These are phyloP conservation scores for Zygosaccharomyces lentus DNA, from an alignment of 805 yeast genomes.

Conservation along the genomic window DNA sequence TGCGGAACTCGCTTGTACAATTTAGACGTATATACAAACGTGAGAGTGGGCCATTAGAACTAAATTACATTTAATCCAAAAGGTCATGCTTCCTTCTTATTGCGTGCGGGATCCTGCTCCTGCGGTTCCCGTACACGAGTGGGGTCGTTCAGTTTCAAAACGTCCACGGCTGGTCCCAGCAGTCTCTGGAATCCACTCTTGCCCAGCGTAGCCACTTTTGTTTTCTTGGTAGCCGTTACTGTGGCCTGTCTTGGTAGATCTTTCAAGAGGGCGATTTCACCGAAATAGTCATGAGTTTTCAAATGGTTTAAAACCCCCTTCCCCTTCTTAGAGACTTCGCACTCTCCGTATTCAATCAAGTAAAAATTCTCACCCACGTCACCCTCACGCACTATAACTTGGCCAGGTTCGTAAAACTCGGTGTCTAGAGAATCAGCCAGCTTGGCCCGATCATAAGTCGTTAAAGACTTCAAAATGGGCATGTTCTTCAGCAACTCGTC, in stretches of 20 bases:
- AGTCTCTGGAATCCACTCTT: slow-evolving; percentile 91
- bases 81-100: not conserved
- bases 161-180: slow-evolving; percentile 91
- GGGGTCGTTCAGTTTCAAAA: slow-evolving; percentile 82
- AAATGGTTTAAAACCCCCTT: slow-evolving; percentile 59
- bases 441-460: slow-evolving; percentile 79
- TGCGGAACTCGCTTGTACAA: slow-evolving; percentile 5
- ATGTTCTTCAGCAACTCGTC: slow-evolving; percentile 85
- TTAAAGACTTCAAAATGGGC: slow-evolving; percentile 68
- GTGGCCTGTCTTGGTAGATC: slow-evolving; percentile 95
- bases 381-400: slow-evolving; percentile 77
- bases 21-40: slow-evolving; percentile 6
- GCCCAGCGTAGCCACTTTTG: slow-evolving; percentile 88
- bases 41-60: not conserved
- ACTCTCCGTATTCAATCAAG: slow-evolving; percentile 75
- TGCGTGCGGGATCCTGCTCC: slow-evolving; percentile 2
- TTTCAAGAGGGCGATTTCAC: slow-evolving; percentile 89
- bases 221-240: slow-evolving; percentile 66
- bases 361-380: slow-evolving; percentile 76
- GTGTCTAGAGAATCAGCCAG: slow-evolving; percentile 92
- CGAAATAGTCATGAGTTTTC: slow-evolving; percentile 86
- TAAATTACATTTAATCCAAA: slow-evolving; percentile 1
- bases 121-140: slow-evolving; percentile 33
- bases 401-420: slow-evolving; percentile 64
- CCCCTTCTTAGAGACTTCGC: slow-evolving; percentile 60